These are phyloP conservation scores for Penicillium sp. DNA, from an alignment of 2,329 filamentous ascomycete species.

Conservation along the genomic window DNA sequence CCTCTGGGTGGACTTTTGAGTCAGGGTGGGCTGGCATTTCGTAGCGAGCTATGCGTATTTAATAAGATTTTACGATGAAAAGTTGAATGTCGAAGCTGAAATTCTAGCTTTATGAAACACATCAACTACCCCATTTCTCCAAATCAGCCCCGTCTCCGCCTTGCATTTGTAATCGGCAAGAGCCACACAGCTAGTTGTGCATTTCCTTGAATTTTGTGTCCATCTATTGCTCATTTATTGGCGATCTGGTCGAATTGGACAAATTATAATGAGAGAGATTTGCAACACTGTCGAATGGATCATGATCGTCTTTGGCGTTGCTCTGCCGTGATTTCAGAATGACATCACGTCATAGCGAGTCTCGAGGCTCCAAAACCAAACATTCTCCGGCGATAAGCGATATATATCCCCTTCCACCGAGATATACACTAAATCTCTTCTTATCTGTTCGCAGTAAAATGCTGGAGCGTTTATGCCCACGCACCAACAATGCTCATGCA, in stretches of 20 bases:
- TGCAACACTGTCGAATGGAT: background rate
- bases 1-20: constrained; percentile 47
- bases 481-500: constrained; percentile 73
- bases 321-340: background rate
- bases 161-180: background rate
- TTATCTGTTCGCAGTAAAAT: background rate
- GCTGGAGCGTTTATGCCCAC: constrained; percentile 58
- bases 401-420: no score
- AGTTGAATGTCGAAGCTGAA: background rate
- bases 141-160: background rate
- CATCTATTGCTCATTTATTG: background rate
- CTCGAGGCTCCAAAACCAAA: background rate
- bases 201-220: background rate
- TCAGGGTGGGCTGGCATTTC: constrained; percentile 41
- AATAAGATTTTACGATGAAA: background rate
- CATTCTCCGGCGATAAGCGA: background rate
- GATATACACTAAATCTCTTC: no score
- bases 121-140: background rate
- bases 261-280: background rate
- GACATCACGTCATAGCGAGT: background rate
- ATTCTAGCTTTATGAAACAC: background rate
- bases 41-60: background rate
- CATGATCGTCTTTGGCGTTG: background rate
- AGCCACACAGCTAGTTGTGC: background rate
- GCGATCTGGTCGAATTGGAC: background rate